Base-by-base conservation (phyloP, 306 rosid species). In the Quercus bicolor region DNA sequence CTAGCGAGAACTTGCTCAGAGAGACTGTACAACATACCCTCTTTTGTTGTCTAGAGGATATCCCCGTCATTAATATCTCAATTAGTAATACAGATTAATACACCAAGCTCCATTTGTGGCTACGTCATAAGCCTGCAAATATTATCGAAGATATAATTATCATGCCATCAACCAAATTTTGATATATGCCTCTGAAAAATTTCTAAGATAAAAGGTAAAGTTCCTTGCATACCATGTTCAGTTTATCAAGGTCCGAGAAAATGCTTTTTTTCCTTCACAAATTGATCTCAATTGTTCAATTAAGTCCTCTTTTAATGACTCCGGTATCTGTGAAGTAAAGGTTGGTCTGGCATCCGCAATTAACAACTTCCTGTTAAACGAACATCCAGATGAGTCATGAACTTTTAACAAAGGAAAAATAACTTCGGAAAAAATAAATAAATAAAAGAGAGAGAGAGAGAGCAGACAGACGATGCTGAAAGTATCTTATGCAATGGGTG, bases 281-380 rank as follows among this genome's bases (percentile, higher is more conserved):
- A 93, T 89, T 37, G 74, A 78, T 74, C 16, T 84, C 64, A 96
- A 89, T 53, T 78, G 89, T 71, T 57, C 81, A 64, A 96, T 84
- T 20, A 96, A 82, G 72, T 84, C 88, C 80, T 79, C 89, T 77
- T 82, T 89, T 87, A 96, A 78, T 43, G 92, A 82, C 82, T 87
- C 93, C 0, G 99, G 98, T 81, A 96, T 82, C 78, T 81, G 79
- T 21, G 97, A 84, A 80, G 19, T 72, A 78, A 88, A 87, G 72
- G 84, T 83, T 51, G 82, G 77, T 81, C 72, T 90, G 70, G 96
- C 89, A 15, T 90, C 94, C 20, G 52, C 57, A 73, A 88, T 86
- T 84, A 96, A 79, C 74, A 54, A 31, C 82, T 87, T 85, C 93
- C 99, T 96, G 96, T 62, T 48, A 68, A 73, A 68, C 14, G 70